Evolutionary conservation across 1,139 yeast genomes (phyloP), one percentile per base, ranked within the genome.

Genomic region (Ogataea hybrid): DNA sequence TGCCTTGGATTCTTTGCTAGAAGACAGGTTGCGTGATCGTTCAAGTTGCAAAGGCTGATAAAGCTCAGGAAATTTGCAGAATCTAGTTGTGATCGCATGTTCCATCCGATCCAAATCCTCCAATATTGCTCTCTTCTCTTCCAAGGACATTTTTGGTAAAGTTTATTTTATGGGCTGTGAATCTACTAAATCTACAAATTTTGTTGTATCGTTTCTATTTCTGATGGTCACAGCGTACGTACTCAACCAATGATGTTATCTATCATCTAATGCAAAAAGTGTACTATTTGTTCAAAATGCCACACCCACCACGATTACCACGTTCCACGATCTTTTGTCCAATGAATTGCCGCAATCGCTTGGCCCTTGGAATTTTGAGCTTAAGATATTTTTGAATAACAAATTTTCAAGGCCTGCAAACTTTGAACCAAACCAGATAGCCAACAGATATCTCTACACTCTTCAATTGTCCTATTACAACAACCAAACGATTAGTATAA

Each of bases 301-400:
- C 3, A 71, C 79, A 5, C 84, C 85, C 2, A 81, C 82, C 27
- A 75, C 84, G 3, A 81, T 84, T 32, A 69, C 82, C 0, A 77
- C 77, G 44, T 73, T 83, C 52, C 85, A 81, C 52, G 90, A 84
- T 58, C 76, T 75, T 49, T 69, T 84, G 12, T 73, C 81, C 14
- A 82, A 83, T 52, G 80, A 78, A 46, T 67, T 81, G 21, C 87
- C 89, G 0, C 68, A 73, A 12, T 55, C 71, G 2, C 66, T 73
- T 31, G 84, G 86, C 2, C 70, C 75, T 43, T 84, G 90, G 90
- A 67, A 64, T 43, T 79, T 82, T 56, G 81, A 73, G 39, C 73
- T 81, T 58, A 79, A 79, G 53, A 75, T 84, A 37, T 83, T 76
- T 58, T 64, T 86, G 33, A 82, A 81, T 56, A 84, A 82, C 54